A percentile compares a stretch with the other conserved stretches of the same genome.
phyloP scores from a whole-genome alignment of 73 alveolate species.

The Paramecium pentaurelia region DNA sequence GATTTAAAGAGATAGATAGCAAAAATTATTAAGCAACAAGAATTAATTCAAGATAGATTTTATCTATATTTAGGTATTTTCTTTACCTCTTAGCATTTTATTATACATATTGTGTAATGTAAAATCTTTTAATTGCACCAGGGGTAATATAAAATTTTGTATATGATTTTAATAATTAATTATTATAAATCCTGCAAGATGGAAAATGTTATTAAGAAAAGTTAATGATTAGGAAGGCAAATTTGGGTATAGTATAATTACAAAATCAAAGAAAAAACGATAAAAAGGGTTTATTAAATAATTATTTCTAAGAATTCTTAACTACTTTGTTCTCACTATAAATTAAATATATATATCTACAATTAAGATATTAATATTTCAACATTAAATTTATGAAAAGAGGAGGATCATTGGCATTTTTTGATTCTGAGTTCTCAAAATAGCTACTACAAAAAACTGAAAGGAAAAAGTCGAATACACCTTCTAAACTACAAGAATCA shows the following conservation, averaged over 20 bases:
- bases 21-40: background rate
- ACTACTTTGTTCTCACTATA: background rate
- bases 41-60: background rate
- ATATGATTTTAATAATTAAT: too few species aligned
- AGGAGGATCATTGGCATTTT: background rate
- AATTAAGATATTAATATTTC: background rate
- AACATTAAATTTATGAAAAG: background rate
- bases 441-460: background rate
- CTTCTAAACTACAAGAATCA: background rate
- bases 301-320: background rate
- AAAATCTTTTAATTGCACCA: background rate
- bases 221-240: background rate
- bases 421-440: background rate
- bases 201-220: background rate
- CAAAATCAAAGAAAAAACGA: too few species aligned
- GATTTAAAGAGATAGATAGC: too few species aligned
- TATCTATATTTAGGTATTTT: background rate
- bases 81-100: background rate
- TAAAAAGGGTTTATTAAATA: background rate
- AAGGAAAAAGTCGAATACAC: background rate
- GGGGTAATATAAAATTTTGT: background rate
- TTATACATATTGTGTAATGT: background rate
- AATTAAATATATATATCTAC: background rate
- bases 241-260: background rate
- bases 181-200: background rate